Evolutionary conservation across 2,329 filamentous ascomycete species (phyloP), one percentile per base, ranked within the genome.

Genomic region (Talaromyces marneffei): DNA sequence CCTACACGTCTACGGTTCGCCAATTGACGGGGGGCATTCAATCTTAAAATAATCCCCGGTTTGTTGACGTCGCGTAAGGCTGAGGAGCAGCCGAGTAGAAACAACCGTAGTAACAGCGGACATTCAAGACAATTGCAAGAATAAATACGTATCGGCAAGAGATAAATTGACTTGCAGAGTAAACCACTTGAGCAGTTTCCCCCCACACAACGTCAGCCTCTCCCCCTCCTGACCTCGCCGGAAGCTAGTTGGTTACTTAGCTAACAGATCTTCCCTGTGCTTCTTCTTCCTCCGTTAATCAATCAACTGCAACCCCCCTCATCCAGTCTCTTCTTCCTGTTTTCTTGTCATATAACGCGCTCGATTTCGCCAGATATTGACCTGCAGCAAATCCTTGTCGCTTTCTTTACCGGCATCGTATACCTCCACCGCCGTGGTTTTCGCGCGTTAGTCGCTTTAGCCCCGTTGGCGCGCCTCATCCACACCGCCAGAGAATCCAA

Each of bases 1-100:
- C 2, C 18, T 48, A 33, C 25, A 46, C 62, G 37, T 42, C 27
- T 73, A 67, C 74, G 72, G 73, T 75, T 75, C 72, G 72, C 69
- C 73, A 74, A 75, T 75, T 74, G 69, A 58, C 40, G 18, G 9
- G 20, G 16, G 35, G 27, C 55, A 23, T 57, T 44, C 39, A 46
- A 33, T 58, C 27, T 48, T 57, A 57, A 54, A 29, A 44, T 57
- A 57, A 46, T 46, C 54, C 54, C 35, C 54, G 54, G 54, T 57
- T 56, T 57, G 55, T 57, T 57, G 55, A 57, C 42, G 55, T 46
- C 48, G 48, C 48, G 48, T 29, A 52, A 52, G 48, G 48, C 48
- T 52, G 29, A 23, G 20, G 48, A 52, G n/a, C 23, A 57, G 25
- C 8, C n/a, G 37, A 4, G 35, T 33, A 44, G 39, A n/a, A 31